phyloP scores from a whole-genome alignment of 805 yeast species.

The Spathaspora arborariae region DNA sequence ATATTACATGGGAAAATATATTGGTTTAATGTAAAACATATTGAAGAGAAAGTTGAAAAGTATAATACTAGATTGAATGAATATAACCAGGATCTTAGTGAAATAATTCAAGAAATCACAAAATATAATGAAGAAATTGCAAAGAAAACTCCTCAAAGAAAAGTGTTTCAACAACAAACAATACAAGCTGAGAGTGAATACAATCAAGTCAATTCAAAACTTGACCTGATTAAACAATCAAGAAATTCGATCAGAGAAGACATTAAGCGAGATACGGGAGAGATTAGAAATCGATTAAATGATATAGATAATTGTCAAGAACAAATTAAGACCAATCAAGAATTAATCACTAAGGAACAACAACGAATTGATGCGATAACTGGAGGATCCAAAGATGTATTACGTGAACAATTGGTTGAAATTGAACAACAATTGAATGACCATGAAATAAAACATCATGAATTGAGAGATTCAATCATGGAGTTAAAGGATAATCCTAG shows the following conservation, averaged over 20 bases:
- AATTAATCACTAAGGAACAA: conserved; percentile 30
- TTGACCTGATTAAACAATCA: conserved; percentile 8
- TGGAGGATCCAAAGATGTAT: conserved; percentile 41
- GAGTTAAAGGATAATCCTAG: conserved; percentile 10
- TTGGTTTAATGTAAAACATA: conserved; percentile 37
- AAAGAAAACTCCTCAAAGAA: neutral
- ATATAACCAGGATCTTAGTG: conserved; percentile 14
- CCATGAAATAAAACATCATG: neutral
- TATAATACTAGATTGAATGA: conserved; percentile 9
- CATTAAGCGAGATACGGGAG: conserved; percentile 16
- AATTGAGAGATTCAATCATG: conserved; percentile 12
- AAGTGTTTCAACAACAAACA: neutral
- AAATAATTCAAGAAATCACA: conserved; percentile 12
- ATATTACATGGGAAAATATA: conserved; percentile 37
- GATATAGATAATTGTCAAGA: conserved; percentile 17
- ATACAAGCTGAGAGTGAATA: conserved; percentile 5
- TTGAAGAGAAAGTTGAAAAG: conserved; percentile 22
- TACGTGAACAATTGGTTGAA: conserved; percentile 18
- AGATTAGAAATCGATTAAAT: conserved; percentile 14
- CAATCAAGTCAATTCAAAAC: conserved; percentile 2
- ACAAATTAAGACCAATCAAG: conserved; percentile 18
- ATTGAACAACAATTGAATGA: conserved; percentile 17
- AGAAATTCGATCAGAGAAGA: conserved; percentile 12
- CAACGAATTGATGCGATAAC: conserved; percentile 34
- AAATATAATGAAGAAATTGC: conserved; percentile 7